Percentiles rank a stretch among this genome's conserved stretches.
These are phyloP conservation scores for Syzygium syzygioides DNA, from an alignment of 441 rosid genomes.

Conservation along the genomic window DNA sequence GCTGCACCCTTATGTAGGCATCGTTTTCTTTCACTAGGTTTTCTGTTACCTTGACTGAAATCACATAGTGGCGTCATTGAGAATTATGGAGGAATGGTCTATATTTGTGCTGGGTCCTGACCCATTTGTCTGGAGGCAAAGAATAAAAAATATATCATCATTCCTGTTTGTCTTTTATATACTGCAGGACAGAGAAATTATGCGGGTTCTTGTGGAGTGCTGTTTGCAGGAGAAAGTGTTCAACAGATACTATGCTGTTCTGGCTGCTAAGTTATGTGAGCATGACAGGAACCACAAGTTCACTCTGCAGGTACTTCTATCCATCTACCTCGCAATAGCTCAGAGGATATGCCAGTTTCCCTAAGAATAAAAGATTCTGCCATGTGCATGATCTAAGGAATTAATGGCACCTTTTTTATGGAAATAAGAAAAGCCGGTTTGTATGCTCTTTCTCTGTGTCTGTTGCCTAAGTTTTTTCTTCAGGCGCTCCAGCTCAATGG, in stretches of 20 bases:
- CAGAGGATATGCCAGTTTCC: background rate
- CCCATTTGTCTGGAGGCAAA: background rate
- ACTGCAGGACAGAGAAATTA: slow-evolving; percentile 78
- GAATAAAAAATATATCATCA: background rate
- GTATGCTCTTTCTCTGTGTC: background rate
- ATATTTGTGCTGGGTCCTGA: background rate
- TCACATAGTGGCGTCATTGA: background rate
- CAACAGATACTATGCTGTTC: slow-evolving; percentile 72
- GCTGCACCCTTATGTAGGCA: background rate
- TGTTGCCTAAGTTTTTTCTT: background rate
- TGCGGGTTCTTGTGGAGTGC: slow-evolving; percentile 82
- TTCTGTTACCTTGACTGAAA: background rate
- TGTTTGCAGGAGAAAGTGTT: slow-evolving; percentile 84
- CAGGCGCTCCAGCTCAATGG: background rate
- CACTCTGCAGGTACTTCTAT: slow-evolving; percentile 65
- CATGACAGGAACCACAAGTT: slow-evolving; percentile 83
- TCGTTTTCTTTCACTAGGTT: background rate
- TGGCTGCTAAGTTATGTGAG: slow-evolving; percentile 76
- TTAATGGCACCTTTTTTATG: background rate
- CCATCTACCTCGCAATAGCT: background rate
- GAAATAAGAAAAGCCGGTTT: background rate
- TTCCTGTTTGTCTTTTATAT: background rate
- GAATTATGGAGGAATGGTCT: background rate
- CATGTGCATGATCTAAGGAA: background rate
- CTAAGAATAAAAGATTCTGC: background rate